A percentile compares a stretch with the other conserved stretches of the same genome.
Evolutionary conservation across 805 yeast genomes (phyloP).

Genomic region (Metschnikowia corniflorae): DNA sequence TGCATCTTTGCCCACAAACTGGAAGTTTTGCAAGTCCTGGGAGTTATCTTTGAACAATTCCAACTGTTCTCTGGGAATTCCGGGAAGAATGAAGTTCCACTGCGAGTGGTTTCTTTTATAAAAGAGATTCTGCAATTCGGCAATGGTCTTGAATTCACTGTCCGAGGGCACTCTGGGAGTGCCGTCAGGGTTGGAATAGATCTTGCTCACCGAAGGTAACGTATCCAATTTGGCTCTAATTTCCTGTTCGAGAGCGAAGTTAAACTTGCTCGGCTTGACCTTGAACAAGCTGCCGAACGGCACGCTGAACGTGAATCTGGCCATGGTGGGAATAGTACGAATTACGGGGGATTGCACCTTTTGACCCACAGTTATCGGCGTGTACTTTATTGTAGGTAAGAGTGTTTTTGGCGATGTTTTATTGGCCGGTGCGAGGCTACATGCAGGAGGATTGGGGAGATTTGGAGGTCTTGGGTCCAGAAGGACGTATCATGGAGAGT

Average conservation of each 20-base stretch:
- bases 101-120: slow-evolving; percentile 53
- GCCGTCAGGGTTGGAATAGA: slow-evolving; percentile 75
- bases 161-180: slow-evolving; percentile 67
- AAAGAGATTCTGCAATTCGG: slow-evolving; percentile 62
- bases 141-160: slow-evolving; percentile 65
- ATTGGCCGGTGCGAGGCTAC: too few species aligned
- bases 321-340: slow-evolving; percentile 27
- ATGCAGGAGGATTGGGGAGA: too few species aligned
- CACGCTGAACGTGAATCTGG: slow-evolving; percentile 39
- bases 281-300: slow-evolving; percentile 39
- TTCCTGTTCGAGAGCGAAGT: slow-evolving; percentile 53
- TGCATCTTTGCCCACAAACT: slow-evolving; percentile 45
- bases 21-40: slow-evolving; percentile 54
- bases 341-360: too few species aligned
- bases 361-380: too few species aligned
- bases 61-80: slow-evolving; percentile 52
- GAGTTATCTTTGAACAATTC: slow-evolving; percentile 58
- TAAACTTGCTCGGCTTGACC: slow-evolving; percentile 36
- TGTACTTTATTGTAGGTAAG: too few species aligned
- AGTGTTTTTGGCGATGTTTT: too few species aligned
- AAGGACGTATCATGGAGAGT: too few species aligned
- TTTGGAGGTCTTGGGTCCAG: too few species aligned
- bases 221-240: slow-evolving; percentile 59
- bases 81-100: slow-evolving; percentile 44
- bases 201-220: slow-evolving; percentile 60